A percentile compares a stretch with the other conserved stretches of the same genome.
Evolutionary conservation across 2,329 filamentous ascomycete genomes (phyloP).

Genomic region (Fusarium multiceps): DNA sequence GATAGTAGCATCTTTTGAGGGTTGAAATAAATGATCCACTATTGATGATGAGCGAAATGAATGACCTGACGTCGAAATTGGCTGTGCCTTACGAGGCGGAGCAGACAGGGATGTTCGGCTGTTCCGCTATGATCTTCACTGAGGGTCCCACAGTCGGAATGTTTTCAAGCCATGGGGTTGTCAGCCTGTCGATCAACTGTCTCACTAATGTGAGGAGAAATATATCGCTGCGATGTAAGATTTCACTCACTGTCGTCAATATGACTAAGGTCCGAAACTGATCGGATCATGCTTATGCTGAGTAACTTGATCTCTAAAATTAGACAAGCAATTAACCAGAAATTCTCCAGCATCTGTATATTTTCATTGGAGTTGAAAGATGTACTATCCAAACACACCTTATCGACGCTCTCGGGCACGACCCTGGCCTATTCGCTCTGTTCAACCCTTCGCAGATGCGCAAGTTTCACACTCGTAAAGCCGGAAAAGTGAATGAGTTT

Average conservation of each 20-base stretch:
- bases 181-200: not conserved
- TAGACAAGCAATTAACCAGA: no score
- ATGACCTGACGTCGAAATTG: slow-evolving; percentile 1
- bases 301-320: no score
- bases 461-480: no score
- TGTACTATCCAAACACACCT: no score
- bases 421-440: no score
- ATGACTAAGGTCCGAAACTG: not conserved
- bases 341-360: no score
- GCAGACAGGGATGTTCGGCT: not conserved
- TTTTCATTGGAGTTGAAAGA: no score
- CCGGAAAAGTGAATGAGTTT: no score
- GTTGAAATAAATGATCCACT: not conserved
- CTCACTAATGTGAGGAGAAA: not conserved
- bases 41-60: not conserved
- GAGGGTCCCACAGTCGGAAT: not conserved
- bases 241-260: not conserved
- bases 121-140: not conserved
- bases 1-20: not conserved
- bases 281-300: not conserved
- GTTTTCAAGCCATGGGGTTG: not conserved
- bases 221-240: not conserved
- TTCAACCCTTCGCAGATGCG: no score
- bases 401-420: no score
- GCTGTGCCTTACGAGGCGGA: not conserved